Base-by-base conservation (phyloP, 495 filamentous ascomycete species). In the Friedmanniomyces endolithicus region DNA sequence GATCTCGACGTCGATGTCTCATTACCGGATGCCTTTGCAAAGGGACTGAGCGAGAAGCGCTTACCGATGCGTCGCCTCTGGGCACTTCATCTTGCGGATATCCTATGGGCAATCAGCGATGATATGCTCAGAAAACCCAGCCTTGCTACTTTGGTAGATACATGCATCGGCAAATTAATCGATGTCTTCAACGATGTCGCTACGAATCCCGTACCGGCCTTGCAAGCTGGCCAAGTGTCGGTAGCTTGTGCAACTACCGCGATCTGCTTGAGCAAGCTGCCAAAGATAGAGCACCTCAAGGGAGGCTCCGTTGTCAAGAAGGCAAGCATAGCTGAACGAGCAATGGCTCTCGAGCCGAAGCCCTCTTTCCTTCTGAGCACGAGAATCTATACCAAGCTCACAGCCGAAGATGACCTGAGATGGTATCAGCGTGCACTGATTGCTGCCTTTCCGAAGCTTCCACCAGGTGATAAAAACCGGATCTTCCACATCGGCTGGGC, bases 1-100 rank as follows among this genome's bases (percentile, higher is more conserved):
- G 75, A 72, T 22, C 62, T 75, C 6, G 75, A 79, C 48, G 55
- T 84, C 1, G 81, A 78, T 16, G 83, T 84, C 59, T 63, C 80
- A 16, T 73, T 85, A 14, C 56, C 78, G 1, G 87, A 89, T 55
- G 72, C 80, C 0, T 86, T 94, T 52, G 70, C 77, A 14, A 95
- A 94, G 67, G 92, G 92, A 0, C 71, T 90, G 6, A 73, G 75
- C 7, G 94, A 98, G 53, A 98, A 96, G 66, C 82, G 86, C 60
- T 70, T 83, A 9, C 79, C 83, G 16, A 77, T 87, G 46, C 81
- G 86, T n/a, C 83, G 83, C 50, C 70, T 86, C 39, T 98, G 92
- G 92, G 77, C 84, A 33, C 73, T 88, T 24, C 78, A 77, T 44
- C 68, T 83, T 48, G 88, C 86, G 23, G 82, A 94, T 12, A 65